Evolutionary conservation across 2,329 filamentous ascomycete genomes (phyloP).

Genomic region (Zymoseptoria tritici): DNA sequence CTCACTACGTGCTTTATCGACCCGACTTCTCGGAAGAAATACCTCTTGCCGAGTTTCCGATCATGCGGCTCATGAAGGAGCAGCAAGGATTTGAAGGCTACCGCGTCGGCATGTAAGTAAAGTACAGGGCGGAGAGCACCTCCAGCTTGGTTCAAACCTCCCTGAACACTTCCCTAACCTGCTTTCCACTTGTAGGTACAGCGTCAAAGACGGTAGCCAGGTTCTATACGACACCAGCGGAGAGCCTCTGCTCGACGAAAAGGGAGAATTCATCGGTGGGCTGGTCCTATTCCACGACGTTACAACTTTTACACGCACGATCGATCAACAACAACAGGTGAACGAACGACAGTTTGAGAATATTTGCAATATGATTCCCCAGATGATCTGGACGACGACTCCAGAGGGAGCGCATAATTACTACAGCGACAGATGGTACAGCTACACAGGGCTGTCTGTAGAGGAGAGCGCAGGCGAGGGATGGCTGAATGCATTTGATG

Average conservation of each 20-base stretch:
- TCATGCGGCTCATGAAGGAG: slow-evolving; percentile 56
- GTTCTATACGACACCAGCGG: slow-evolving; percentile 59
- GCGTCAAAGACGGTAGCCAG: slow-evolving; percentile 45
- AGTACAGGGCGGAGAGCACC: too few species aligned
- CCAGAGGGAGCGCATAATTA: slow-evolving; percentile 63
- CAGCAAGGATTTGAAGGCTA: slow-evolving; percentile 52
- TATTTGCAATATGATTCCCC: slow-evolving; percentile 59
- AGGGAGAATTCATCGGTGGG: slow-evolving; percentile 64
- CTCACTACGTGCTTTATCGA: slow-evolving; percentile 55
- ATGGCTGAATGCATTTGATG: slow-evolving; percentile 61
- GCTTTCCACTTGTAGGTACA: slow-evolving; percentile 27
- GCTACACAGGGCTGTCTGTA: slow-evolving; percentile 62
- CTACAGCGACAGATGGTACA: slow-evolving; percentile 64
- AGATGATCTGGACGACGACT: slow-evolving; percentile 60
- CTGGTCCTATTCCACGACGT: slow-evolving; percentile 67
- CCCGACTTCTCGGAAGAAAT: slow-evolving; percentile 58
- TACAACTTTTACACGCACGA: slow-evolving; percentile 60
- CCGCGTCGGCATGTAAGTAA: slow-evolving; percentile 51
- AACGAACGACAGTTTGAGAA: slow-evolving; percentile 68
- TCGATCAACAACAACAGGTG: slow-evolving; percentile 60
- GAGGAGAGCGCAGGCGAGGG: slow-evolving; percentile 56
- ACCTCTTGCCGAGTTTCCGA: slow-evolving; percentile 56
- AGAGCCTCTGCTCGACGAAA: slow-evolving; percentile 59
- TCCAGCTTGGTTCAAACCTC: too few species aligned
- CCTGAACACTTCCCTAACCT: too few species aligned